phyloP scores from a whole-genome alignment of 1,139 yeast species.

The Sugiyamaella paludigena region DNA sequence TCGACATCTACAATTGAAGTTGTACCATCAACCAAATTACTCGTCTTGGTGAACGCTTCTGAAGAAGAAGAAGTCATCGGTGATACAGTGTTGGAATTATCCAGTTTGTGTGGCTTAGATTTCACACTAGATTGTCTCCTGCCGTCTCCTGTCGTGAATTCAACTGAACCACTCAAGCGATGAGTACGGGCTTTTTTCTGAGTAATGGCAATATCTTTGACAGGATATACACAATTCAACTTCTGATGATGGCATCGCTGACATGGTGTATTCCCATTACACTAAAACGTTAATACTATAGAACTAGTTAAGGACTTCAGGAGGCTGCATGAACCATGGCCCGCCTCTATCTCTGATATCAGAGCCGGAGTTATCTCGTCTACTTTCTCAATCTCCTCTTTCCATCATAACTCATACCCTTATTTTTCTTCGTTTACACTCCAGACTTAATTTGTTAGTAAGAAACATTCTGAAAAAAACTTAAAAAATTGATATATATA shows the following conservation, averaged over 20 bases:
- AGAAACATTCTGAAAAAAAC: too few relatives aligned
- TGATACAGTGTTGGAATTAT: neutral
- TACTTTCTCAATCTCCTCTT: too few relatives aligned
- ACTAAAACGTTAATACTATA: constrained; percentile 7
- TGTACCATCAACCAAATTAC: neutral
- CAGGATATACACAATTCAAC: constrained; percentile 21
- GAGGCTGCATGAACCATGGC: too few relatives aligned
- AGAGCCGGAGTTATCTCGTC: too few relatives aligned
- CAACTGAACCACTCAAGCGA: too few relatives aligned
- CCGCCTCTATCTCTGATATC: too few relatives aligned
- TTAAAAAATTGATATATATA: neutral
- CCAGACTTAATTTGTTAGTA: constrained; percentile 15
- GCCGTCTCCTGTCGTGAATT: too few relatives aligned
- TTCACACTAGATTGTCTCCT: too few relatives aligned
- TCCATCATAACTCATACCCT: too few relatives aligned
- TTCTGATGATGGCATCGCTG: constrained; percentile 19
- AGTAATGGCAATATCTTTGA: too few relatives aligned
- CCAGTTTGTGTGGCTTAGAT: neutral
- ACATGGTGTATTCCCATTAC: constrained; percentile 19
- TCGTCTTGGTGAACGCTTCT: neutral
- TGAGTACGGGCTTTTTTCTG: too few relatives aligned
- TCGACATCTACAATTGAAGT: neutral
- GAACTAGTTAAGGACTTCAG: too few relatives aligned
- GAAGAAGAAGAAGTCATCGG: neutral
- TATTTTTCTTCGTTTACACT: constrained; percentile 26